These are phyloP conservation scores for Eucalyptus camaldulensis DNA, from an alignment of 345 rosid genomes.

Conservation along the genomic window DNA sequence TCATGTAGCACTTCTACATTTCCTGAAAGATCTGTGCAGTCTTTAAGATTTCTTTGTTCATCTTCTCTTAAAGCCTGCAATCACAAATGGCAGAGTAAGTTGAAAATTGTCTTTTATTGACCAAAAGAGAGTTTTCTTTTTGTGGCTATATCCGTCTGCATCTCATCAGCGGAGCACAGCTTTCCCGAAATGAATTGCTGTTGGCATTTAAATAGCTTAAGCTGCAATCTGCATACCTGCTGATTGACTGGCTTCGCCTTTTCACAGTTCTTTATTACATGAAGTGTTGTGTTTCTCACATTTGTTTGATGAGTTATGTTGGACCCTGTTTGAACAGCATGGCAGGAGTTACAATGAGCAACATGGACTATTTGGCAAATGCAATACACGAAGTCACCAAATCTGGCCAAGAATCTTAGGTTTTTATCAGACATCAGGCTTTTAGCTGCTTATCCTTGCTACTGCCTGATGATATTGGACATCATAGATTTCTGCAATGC, in stretches of 20 bases:
- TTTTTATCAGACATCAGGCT: neutral
- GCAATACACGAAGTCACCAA: slow-evolving; percentile 80
- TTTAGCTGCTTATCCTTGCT: neutral
- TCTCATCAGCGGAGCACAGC: neutral
- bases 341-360: slow-evolving; percentile 88
- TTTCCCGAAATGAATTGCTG: neutral
- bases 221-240: neutral
- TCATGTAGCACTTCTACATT: neutral
- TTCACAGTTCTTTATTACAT: neutral
- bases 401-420: slow-evolving; percentile 9
- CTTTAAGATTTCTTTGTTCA: neutral
- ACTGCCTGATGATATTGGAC: neutral
- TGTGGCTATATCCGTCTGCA: neutral
- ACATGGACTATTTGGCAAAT: slow-evolving; percentile 69
- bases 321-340: slow-evolving; percentile 30
- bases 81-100: neutral
- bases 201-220: neutral
- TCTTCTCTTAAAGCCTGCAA: neutral
- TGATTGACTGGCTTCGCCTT: neutral
- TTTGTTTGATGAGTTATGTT: neutral
- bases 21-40: neutral
- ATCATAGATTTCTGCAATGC: neutral
- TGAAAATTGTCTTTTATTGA: neutral
- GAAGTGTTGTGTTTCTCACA: neutral
- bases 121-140: neutral